A percentile compares a stretch with the other conserved stretches of the same genome.
phyloP scores from a whole-genome alignment of 2,329 filamentous ascomycete genomes.

The Annulohypoxylon truncatum region DNA sequence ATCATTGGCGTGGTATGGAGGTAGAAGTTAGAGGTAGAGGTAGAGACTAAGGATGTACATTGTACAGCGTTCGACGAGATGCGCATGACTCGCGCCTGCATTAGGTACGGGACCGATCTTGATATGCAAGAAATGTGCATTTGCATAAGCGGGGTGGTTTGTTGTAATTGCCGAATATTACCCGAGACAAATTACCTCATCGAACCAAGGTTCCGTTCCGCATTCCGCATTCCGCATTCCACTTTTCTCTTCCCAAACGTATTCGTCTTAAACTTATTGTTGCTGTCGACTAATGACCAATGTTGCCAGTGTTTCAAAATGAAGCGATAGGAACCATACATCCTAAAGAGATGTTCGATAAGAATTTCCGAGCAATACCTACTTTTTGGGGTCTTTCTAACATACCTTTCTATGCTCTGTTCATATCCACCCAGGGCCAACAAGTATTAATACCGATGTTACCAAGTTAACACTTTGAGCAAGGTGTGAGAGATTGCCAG shows the following conservation, averaged over 20 bases:
- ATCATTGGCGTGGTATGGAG: not conserved
- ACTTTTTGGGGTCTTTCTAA: not conserved
- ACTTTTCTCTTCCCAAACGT: too few species aligned
- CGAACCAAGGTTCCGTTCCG: not conserved
- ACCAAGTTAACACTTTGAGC: not conserved
- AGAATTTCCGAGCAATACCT: not conserved
- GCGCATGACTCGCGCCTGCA: constrained; percentile 2
- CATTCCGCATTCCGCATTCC: not conserved
- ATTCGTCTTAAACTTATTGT: not conserved
- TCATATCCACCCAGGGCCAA: not conserved
- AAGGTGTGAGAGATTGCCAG: not conserved
- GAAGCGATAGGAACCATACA: not conserved
- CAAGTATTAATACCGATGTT: not conserved
- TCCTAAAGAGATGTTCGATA: not conserved
- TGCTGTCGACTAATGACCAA: not conserved
- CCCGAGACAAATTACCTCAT: constrained; percentile 2
- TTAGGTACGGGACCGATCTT: not conserved
- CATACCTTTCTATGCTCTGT: not conserved
- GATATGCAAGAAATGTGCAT: constrained; percentile 19
- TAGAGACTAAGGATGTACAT: not conserved
- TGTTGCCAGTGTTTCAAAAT: not conserved
- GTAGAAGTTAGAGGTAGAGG: not conserved
- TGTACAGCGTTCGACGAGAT: not conserved
- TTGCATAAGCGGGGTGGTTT: constrained; percentile 10
- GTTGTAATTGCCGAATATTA: not conserved